Evolutionary conservation across 306 rosid species (phyloP).

Genomic region (Trifolium pratense): DNA sequence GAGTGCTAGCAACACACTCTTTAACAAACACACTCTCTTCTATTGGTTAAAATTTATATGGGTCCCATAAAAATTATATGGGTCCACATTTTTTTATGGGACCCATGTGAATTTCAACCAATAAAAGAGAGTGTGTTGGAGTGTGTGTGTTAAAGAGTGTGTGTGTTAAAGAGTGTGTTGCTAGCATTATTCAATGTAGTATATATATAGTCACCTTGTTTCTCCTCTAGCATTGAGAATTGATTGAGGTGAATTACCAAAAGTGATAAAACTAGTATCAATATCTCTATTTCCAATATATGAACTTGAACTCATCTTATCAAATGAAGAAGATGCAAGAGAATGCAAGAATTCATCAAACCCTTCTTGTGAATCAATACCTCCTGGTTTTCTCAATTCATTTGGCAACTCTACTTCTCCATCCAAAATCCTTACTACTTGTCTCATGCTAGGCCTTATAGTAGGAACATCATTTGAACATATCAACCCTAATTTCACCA

Average conservation of each 20-base stretch:
- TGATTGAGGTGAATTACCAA: constrained; percentile 55
- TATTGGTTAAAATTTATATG: no score
- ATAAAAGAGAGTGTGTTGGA: no score
- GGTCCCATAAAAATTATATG: no score
- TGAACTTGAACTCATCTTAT: constrained; percentile 52
- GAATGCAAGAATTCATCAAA: constrained; percentile 72
- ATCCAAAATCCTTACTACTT: constrained; percentile 66
- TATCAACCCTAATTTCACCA: constrained; percentile 70
- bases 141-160: no score
- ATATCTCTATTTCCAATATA: constrained; percentile 46
- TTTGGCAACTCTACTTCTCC: constrained; percentile 60
- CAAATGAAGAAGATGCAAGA: constrained; percentile 65
- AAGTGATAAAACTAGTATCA: constrained; percentile 48
- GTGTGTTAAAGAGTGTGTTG: no score
- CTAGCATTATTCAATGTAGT: no score
- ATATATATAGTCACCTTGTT: constrained; percentile 45
- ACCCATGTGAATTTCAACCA: no score
- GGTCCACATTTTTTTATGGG: no score
- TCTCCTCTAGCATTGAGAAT: constrained; percentile 55
- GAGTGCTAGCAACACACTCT: no score
- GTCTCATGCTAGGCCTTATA: constrained; percentile 70
- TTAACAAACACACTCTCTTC: no score
- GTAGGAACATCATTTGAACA: constrained; percentile 58
- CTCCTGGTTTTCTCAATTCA: constrained; percentile 51
- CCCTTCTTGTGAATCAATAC: constrained; percentile 50